phyloP scores from a whole-genome alignment of 1,284 basidiomycete species.

The Malassezia sp. region DNA sequence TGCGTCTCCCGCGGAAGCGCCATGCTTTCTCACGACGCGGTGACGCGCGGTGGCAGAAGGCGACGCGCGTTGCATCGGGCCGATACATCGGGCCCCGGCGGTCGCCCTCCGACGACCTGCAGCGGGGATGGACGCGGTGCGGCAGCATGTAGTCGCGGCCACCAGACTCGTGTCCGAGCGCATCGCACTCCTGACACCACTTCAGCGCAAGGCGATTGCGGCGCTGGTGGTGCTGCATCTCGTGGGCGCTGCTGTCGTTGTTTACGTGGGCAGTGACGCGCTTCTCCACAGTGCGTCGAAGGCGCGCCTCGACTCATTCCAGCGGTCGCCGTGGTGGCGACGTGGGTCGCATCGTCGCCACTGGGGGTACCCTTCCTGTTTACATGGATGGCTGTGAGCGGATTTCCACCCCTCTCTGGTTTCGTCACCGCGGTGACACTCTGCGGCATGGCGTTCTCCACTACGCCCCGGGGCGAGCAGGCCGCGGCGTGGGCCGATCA shows the following conservation, averaged over 20 bases:
- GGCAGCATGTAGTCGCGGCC: no score
- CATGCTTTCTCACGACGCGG: neutral
- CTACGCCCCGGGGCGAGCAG: no score
- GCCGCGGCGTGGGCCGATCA: neutral
- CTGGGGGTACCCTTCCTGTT: constrained; percentile 21
- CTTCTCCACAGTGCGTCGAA: constrained; percentile 21
- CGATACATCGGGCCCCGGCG: no score
- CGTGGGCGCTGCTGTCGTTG: neutral
- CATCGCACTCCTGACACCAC: neutral
- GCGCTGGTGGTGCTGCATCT: neutral
- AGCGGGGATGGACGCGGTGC: no score
- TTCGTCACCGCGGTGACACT: constrained; percentile 37
- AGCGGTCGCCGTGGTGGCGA: constrained; percentile 12
- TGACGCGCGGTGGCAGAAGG: neutral
- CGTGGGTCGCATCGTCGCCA: constrained; percentile 19
- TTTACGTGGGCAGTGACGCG: constrained; percentile 19
- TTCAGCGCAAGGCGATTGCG: neutral
- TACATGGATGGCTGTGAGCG: constrained; percentile 11
- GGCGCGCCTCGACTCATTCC: neutral
- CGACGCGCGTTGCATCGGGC: neutral
- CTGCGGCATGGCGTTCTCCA: constrained; percentile 29
- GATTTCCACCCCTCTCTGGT: constrained; percentile 36
- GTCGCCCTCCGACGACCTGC: no score
- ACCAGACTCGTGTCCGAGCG: no score
- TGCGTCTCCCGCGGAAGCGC: constrained; percentile 6